Conservation (phyloP, 495 filamentous ascomycete species). For the Podospora pseudopauciseta region DNA sequence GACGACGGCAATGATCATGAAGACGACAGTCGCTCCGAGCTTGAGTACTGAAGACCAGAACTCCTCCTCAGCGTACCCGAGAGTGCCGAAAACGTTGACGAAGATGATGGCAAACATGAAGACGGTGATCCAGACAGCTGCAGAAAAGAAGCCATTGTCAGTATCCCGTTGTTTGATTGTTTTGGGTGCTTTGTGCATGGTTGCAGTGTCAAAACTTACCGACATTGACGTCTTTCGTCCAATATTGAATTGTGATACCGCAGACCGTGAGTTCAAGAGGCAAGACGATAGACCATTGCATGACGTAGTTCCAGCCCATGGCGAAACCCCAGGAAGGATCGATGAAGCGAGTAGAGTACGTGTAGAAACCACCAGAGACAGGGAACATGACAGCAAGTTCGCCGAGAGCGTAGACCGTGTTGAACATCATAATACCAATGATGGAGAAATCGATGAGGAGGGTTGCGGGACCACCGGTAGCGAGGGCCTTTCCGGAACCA, state of each 20-base stretch:
- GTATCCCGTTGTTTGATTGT: neutral
- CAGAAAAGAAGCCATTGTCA: conserved; percentile 17
- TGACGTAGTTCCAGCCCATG: conserved; percentile 78
- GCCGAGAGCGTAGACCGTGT: conserved; percentile 65
- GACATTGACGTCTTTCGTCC: conserved; percentile 47
- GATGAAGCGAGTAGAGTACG: conserved; percentile 71
- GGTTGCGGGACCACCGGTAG: conserved; percentile 45
- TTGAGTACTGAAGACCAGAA: conserved; percentile 53
- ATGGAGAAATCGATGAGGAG: conserved; percentile 54
- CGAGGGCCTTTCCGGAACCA: conserved; percentile 48
- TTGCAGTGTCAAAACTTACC: conserved; percentile 37
- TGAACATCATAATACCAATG: conserved; percentile 54
- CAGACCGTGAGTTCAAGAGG: conserved; percentile 56
- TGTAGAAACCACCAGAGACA: conserved; percentile 55
- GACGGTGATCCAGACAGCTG: conserved; percentile 61
- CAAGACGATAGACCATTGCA: conserved; percentile 59
- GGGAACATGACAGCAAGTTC: conserved; percentile 73
- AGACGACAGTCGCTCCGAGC: conserved; percentile 59
- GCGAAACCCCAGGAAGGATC: conserved; percentile 80
- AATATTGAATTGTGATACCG: conserved; percentile 55
- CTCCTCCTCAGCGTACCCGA: conserved; percentile 70
- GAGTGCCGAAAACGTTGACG: conserved; percentile 68
- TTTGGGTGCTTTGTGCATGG: neutral
- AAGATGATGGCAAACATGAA: conserved; percentile 53
- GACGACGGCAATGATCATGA: conserved; percentile 69